Conservation (phyloP, 495 filamentous ascomycete species). For the Penicillium daleae region DNA sequence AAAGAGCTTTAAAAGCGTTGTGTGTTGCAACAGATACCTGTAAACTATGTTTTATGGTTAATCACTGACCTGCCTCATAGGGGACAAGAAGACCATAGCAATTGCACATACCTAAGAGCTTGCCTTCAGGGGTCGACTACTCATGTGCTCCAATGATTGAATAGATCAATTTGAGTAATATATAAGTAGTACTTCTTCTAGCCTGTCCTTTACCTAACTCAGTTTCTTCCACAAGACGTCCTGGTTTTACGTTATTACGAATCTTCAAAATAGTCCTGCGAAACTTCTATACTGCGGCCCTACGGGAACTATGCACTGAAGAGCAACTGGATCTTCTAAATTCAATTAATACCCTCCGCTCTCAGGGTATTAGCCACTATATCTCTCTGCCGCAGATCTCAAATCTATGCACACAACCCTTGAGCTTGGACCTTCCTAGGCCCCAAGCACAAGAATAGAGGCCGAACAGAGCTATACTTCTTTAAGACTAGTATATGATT, state of each 20-base stretch:
- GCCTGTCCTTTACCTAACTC: neutral
- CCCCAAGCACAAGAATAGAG: too few species aligned
- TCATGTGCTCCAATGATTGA: neutral
- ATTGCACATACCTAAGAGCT: neutral
- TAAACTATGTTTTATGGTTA: neutral
- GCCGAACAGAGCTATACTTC: too few species aligned
- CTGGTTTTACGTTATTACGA: neutral
- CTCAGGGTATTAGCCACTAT: neutral
- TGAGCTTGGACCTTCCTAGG: too few species aligned
- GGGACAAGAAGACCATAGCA: neutral
- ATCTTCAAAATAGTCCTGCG: neutral
- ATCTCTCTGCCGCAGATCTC: neutral
- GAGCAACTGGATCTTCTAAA: neutral
- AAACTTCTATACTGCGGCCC: neutral
- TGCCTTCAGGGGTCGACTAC: neutral
- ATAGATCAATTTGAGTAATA: neutral
- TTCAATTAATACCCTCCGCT: neutral
- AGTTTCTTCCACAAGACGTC: neutral
- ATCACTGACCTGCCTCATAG: neutral
- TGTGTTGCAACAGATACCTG: neutral
- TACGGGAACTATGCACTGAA: neutral
- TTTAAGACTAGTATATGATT: too few species aligned
- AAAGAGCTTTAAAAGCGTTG: neutral
- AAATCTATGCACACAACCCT: too few species aligned
- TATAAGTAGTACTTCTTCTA: neutral